phyloP scores from a whole-genome alignment of 2,329 filamentous ascomycete species.

The Dactylonectria macrodidyma region DNA sequence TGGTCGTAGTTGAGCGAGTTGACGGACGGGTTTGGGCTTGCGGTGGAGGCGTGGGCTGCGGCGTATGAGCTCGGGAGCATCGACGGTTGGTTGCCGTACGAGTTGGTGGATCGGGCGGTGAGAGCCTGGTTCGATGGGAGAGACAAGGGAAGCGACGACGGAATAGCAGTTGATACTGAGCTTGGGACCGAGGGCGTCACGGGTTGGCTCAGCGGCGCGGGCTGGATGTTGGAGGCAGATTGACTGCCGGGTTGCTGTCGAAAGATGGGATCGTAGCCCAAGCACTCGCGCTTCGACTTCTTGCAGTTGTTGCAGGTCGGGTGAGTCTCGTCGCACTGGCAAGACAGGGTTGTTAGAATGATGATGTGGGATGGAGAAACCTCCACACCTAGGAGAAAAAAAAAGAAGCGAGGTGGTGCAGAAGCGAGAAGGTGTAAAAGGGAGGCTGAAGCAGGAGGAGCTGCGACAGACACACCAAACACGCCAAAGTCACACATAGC shows the following conservation, averaged over 20 bases:
- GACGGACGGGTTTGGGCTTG: constrained; percentile 51
- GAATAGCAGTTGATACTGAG: constrained; percentile 43
- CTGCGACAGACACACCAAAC: constrained; percentile 22
- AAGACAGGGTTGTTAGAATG: constrained; percentile 47
- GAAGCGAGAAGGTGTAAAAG: constrained; percentile 34
- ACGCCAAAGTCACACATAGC: constrained; percentile 23
- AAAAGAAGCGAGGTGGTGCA: constrained; percentile 21
- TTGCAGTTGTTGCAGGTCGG: constrained; percentile 92
- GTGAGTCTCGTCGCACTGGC: constrained; percentile 91
- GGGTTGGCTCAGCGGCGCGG: constrained; percentile 50
- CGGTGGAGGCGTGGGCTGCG: constrained; percentile 51
- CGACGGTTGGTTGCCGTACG: constrained; percentile 63
- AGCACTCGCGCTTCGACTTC: constrained; percentile 89
- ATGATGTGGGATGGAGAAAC: constrained; percentile 37
- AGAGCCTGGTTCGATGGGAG: constrained; percentile 43
- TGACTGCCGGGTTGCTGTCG: constrained; percentile 82
- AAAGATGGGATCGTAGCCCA: constrained; percentile 91
- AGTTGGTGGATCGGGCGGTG: constrained; percentile 52
- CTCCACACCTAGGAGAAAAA: constrained; percentile 35
- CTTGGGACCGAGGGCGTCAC: constrained; percentile 53
- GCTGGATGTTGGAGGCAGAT: constrained; percentile 71
- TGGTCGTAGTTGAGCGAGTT: constrained; percentile 53
- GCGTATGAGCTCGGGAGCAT: constrained; percentile 62
- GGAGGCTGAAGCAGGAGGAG: constrained; percentile 26
- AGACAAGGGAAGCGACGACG: constrained; percentile 40